Conservation (phyloP, 73 alveolate genomes). For the Breviolum minutum region DNA sequence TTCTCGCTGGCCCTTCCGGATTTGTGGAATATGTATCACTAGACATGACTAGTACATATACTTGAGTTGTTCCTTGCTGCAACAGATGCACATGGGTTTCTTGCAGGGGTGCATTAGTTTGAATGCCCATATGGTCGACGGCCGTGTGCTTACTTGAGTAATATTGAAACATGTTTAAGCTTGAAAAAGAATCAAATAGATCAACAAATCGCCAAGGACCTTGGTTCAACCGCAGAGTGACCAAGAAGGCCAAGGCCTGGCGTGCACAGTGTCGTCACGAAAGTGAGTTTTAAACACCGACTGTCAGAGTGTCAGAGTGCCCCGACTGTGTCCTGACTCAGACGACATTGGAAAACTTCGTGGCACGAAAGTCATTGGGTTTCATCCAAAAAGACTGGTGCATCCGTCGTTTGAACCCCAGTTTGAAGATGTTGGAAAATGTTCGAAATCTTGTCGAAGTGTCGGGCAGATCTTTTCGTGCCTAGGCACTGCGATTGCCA, state of each 20-base stretch:
- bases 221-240: conserved; percentile 49
- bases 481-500: conserved; percentile 63
- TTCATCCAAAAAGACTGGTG: conserved; percentile 50
- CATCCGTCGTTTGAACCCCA: conserved; percentile 11
- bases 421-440: neutral
- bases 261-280: neutral
- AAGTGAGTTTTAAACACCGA: neutral
- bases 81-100: neutral
- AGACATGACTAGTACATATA: too few species aligned
- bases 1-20: neutral
- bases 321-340: neutral
- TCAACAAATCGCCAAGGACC: neutral
- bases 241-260: conserved; percentile 52
- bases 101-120: conserved; percentile 63
- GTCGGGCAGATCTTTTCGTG: neutral
- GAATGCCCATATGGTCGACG: conserved; percentile 80
- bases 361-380: conserved; percentile 41
- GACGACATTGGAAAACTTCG: conserved; percentile 41
- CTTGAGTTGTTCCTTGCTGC: too few species aligned
- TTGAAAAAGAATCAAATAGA: neutral
- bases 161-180: too few species aligned
- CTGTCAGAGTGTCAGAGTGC: too few species aligned
- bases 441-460: neutral
- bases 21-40: neutral
- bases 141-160: neutral